Evolutionary conservation across 305 asterid species (phyloP).

Genomic region (Fraxinus latifolia): DNA sequence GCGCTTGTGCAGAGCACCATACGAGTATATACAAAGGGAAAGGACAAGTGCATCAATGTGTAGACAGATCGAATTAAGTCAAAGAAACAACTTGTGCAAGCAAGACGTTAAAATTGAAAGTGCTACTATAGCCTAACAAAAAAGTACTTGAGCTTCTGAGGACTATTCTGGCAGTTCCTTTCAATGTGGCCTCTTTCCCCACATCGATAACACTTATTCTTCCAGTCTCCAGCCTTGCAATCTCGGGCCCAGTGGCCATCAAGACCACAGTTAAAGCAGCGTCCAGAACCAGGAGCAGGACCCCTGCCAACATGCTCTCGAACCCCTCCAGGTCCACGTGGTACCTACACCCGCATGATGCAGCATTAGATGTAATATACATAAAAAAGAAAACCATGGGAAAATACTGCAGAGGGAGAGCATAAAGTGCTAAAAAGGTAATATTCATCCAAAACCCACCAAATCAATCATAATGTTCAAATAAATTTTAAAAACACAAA

Average conservation of each 20-base stretch:
- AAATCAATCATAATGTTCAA: background rate
- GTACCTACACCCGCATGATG: conserved; percentile 47
- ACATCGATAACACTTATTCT: conserved; percentile 92
- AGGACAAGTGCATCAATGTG: background rate
- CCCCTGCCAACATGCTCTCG: conserved; percentile 81
- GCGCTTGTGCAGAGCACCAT: background rate
- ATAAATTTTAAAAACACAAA: background rate
- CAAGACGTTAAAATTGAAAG: background rate
- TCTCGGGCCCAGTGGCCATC: conserved; percentile 99
- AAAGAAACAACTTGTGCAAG: background rate
- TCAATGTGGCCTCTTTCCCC: conserved; percentile 99
- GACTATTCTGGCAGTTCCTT: conserved; percentile 87
- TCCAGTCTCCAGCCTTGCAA: conserved; percentile 99
- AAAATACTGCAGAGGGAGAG: background rate
- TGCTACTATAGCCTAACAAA: background rate
- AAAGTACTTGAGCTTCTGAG: conserved; percentile 69
- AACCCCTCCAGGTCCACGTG: conserved; percentile 93
- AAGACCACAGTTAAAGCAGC: conserved; percentile 94
- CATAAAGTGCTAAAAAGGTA: background rate
- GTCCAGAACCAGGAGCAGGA: conserved; percentile 98
- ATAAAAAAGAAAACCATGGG: background rate
- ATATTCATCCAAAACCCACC: background rate
- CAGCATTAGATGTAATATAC: background rate
- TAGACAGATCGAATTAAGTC: background rate
- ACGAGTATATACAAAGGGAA: background rate